A percentile compares a stretch with the other conserved stretches of the same genome.
Conservation (phyloP, 1,139 yeast species). For the Saccharomycopsis hybrid region DNA sequence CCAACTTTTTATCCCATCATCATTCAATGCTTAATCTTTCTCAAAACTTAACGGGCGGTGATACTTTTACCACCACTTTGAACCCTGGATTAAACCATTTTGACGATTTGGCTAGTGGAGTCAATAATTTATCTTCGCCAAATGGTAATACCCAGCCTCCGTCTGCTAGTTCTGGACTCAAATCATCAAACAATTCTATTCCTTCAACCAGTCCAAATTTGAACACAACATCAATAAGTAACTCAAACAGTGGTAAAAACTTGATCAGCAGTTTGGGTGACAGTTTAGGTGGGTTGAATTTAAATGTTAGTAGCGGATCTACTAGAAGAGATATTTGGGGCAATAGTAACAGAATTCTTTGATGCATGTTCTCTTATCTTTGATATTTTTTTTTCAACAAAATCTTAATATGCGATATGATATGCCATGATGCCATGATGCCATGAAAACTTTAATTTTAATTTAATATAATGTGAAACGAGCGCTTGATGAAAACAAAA, state of each 20-base stretch:
- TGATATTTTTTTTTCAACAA: neutral
- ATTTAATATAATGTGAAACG: too few species aligned
- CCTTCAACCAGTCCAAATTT: constrained; percentile 13
- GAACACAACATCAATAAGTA: neutral
- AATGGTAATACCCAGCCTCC: neutral
- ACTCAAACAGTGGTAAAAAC: constrained; percentile 7
- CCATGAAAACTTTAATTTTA: too few species aligned
- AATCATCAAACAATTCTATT: constrained; percentile 5
- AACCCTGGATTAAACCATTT: neutral
- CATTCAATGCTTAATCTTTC: constrained; percentile 16
- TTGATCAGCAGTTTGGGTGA: constrained; percentile 18
- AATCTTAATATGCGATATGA: neutral
- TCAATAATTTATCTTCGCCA: neutral
- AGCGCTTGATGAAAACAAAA: too few species aligned
- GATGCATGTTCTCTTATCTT: neutral
- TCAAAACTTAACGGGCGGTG: constrained; percentile 21
- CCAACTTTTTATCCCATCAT: constrained; percentile 16
- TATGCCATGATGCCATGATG: neutral
- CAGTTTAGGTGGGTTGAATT: constrained; percentile 16
- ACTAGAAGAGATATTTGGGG: constrained; percentile 20
- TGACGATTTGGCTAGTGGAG: constrained; percentile 6
- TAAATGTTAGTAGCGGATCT: neutral
- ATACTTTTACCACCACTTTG: constrained; percentile 16
- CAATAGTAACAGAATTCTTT: constrained; percentile 6
- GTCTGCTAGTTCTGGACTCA: neutral